Percentiles rank a stretch among this genome's conserved stretches.
Conservation (phyloP, 805 yeast species). For the Metschnikowia continentalis region DNA sequence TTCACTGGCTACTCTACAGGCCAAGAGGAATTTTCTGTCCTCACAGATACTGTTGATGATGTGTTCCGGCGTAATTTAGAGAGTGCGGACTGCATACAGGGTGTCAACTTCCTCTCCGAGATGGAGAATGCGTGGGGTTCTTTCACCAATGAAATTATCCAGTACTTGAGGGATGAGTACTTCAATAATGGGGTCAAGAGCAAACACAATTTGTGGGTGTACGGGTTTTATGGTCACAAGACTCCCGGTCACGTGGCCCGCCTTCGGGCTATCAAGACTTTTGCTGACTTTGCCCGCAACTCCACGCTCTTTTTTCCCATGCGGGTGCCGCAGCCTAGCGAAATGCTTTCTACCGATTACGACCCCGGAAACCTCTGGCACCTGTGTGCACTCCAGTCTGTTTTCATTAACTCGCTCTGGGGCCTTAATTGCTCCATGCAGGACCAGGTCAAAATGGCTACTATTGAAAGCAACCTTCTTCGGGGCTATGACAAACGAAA, state of each 20-base stretch:
- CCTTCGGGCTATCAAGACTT: slow-evolving; percentile 43
- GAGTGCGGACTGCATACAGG: slow-evolving; percentile 68
- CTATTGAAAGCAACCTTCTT: slow-evolving; percentile 41
- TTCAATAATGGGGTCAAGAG: slow-evolving; percentile 36
- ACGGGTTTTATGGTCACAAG: slow-evolving; percentile 8
- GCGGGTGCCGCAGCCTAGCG: slow-evolving; percentile 13
- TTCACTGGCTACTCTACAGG: slow-evolving; percentile 58
- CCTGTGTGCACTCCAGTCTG: slow-evolving; percentile 25
- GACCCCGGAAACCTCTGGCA: slow-evolving; percentile 41
- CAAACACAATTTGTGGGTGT: slow-evolving; percentile 36
- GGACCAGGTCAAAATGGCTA: slow-evolving; percentile 35
- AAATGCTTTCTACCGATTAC: slow-evolving; percentile 4
- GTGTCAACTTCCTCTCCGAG: slow-evolving; percentile 67
- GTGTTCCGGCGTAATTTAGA: slow-evolving; percentile 61
- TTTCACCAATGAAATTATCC: slow-evolving; percentile 48
- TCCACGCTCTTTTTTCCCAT: slow-evolving; percentile 60
- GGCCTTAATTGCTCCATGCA: slow-evolving; percentile 38
- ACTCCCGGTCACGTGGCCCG: slow-evolving; percentile 9
- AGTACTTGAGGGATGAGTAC: slow-evolving; percentile 66
- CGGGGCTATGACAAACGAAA: slow-evolving; percentile 42
- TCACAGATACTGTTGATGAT: slow-evolving; percentile 41
- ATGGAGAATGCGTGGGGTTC: slow-evolving; percentile 86
- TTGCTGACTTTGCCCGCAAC: slow-evolving; percentile 41
- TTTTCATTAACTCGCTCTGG: slow-evolving; percentile 39
- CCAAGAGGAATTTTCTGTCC: slow-evolving; percentile 47